Evolutionary conservation across 176 grass and related monocot genomes (phyloP).

Genomic region (Dendrocalamus sinicus): DNA sequence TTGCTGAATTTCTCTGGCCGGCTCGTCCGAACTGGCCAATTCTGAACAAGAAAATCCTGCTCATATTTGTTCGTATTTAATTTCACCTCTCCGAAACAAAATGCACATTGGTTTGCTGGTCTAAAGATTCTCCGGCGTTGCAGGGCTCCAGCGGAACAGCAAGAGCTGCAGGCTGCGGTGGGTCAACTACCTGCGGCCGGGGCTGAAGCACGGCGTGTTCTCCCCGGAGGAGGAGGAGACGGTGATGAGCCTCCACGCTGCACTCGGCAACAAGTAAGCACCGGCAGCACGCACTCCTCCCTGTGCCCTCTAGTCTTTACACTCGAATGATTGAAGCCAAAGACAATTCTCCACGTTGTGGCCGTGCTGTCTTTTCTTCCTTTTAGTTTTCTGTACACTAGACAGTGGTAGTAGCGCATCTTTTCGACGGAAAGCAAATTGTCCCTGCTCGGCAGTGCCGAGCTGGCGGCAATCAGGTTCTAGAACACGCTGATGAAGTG

Average conservation of each 20-base stretch:
- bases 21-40: background rate
- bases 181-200: constrained; percentile 84
- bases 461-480: constrained; percentile 44
- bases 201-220: constrained; percentile 80
- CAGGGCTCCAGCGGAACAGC: constrained; percentile 70
- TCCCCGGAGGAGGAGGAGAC: constrained; percentile 76
- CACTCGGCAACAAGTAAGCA: constrained; percentile 94
- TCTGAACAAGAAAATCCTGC: background rate
- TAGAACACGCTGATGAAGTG: background rate
- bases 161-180: constrained; percentile 78
- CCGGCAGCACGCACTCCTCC: background rate
- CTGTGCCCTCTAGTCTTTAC: background rate
- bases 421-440: constrained; percentile 13
- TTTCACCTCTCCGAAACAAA: background rate
- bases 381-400: constrained; percentile 19
- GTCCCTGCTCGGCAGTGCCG: constrained; percentile 33
- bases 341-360: constrained; percentile 42
- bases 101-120: constrained; percentile 11
- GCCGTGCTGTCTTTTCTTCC: constrained; percentile 21
- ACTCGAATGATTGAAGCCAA: constrained; percentile 54
- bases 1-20: background rate
- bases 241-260: constrained; percentile 79
- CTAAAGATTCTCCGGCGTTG: background rate
- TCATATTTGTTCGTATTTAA: background rate
- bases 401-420: background rate